A percentile compares a stretch with the other conserved stretches of the same genome.
These are phyloP conservation scores for Waltiozyma sp. DNA, from an alignment of 1,139 yeast genomes.

Conservation along the genomic window DNA sequence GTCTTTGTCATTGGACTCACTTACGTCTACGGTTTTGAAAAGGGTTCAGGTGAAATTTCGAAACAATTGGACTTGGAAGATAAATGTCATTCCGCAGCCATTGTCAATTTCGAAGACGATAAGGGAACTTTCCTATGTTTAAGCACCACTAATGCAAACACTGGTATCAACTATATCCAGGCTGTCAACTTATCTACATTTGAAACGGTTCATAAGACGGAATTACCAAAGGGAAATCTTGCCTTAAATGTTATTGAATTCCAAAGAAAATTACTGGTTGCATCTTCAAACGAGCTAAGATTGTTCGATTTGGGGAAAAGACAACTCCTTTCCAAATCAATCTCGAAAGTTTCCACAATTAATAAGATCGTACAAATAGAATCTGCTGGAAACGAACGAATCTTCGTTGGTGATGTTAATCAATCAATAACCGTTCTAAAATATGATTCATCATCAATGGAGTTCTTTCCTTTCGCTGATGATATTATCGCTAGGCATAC, in stretches of 20 bases:
- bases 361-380: slow-evolving; percentile 40
- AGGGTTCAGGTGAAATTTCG: slow-evolving; percentile 39
- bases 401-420: slow-evolving; percentile 59
- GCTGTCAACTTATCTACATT: slow-evolving; percentile 27
- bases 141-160: not conserved
- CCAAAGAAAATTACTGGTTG: slow-evolving; percentile 48
- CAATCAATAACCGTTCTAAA: slow-evolving; percentile 51
- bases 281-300: slow-evolving; percentile 41
- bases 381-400: slow-evolving; percentile 39
- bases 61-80: slow-evolving; percentile 33
- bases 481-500: slow-evolving; percentile 62
- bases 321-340: slow-evolving; percentile 62
- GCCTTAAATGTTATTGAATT: slow-evolving; percentile 46
- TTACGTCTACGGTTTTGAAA: slow-evolving; percentile 16
- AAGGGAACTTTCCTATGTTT: slow-evolving; percentile 26
- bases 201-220: slow-evolving; percentile 50
- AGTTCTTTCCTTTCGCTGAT: slow-evolving; percentile 54
- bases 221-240: slow-evolving; percentile 34
- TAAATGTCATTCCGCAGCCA: slow-evolving; percentile 28
- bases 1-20: slow-evolving; percentile 9
- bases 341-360: slow-evolving; percentile 28
- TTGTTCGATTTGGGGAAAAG: slow-evolving; percentile 69
- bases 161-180: slow-evolving; percentile 24
- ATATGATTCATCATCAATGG: slow-evolving; percentile 39
- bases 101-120: slow-evolving; percentile 27